These are phyloP conservation scores for Botrytis tulipae DNA, from an alignment of 2,329 filamentous ascomycete genomes.

Conservation along the genomic window DNA sequence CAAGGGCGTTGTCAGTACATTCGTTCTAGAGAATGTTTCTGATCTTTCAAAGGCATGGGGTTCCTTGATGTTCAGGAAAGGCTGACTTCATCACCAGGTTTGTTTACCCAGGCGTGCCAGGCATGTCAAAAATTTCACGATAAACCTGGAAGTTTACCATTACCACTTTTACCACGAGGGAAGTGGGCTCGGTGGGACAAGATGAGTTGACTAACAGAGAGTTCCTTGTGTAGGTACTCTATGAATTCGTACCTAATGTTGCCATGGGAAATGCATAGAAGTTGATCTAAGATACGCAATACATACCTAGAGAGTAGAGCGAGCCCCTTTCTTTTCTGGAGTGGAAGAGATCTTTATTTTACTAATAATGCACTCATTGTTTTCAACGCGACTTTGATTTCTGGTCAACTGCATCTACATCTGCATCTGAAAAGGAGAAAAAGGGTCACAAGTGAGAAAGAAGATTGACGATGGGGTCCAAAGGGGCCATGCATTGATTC, in stretches of 20 bases:
- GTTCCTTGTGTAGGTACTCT: neutral
- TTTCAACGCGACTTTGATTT: neutral
- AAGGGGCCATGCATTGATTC: neutral
- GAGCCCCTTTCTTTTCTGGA: neutral
- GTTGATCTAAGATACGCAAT: neutral
- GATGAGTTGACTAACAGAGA: neutral
- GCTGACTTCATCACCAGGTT: constrained; percentile 17
- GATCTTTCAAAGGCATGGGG: neutral
- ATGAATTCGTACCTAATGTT: neutral
- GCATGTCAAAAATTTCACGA: neutral
- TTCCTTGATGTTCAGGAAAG: neutral
- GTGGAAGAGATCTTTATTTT: neutral
- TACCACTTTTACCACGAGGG: neutral
- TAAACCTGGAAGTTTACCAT: neutral
- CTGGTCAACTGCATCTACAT: neutral
- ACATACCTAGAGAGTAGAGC: neutral
- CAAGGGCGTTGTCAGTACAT: neutral
- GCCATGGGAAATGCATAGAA: neutral
- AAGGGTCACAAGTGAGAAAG: neutral
- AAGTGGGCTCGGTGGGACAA: neutral
- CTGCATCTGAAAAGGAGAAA: neutral
- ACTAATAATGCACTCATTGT: neutral
- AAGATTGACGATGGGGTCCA: neutral
- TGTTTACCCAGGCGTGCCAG: no score
- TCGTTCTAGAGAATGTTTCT: neutral